Base-by-base conservation (phyloP, 768 basidiomycete species). In the Tulasnella sp. region DNA sequence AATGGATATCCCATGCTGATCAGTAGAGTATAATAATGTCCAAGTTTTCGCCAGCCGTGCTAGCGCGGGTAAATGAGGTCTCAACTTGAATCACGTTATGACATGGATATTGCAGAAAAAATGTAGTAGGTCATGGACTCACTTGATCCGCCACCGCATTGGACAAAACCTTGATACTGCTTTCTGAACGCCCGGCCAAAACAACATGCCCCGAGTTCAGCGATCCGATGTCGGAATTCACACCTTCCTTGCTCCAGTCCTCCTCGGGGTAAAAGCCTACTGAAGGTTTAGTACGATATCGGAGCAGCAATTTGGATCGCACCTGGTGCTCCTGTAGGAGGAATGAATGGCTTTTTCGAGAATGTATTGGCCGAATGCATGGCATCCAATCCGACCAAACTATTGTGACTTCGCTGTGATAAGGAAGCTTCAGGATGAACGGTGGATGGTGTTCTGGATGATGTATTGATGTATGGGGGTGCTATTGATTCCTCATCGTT, bases 1-100 rank as follows among this genome's bases (percentile, higher is more conserved):
- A 12, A 96, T 71, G 10, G 89, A 92, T 39, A 92, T 90, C 0
- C 93, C 93, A 58, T 98, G 85, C 60, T 95, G 91, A 60, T 98
- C 93, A 15, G 95, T 72, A 13, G 88, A 91, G 67, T 92, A 91
- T 4, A 90, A 66, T 0, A 92, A 73, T 0, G 74, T 73, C 90
- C 90, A 93, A 25, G 71, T 67, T 5, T 71, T 69, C 0, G 81
- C 72, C 15, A 92, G 74, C 3, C 82, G 79, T 1, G 76, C 70
- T 5, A 91, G 73, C 0, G 86, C 78, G 0, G 88, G 83, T 1
- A 92, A 71, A 52, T 78, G 70, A 1, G 77, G 65, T 0, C 85
- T 80, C 22, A 91, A 68, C 86, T 89, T 4, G 16, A 39, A 27
- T 27, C 42, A 31, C 15, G 46, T 45, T 10, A 52, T 25, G 12